Base-by-base conservation (phyloP, 352 stramenopile species). In the Globisporangium parvum region DNA sequence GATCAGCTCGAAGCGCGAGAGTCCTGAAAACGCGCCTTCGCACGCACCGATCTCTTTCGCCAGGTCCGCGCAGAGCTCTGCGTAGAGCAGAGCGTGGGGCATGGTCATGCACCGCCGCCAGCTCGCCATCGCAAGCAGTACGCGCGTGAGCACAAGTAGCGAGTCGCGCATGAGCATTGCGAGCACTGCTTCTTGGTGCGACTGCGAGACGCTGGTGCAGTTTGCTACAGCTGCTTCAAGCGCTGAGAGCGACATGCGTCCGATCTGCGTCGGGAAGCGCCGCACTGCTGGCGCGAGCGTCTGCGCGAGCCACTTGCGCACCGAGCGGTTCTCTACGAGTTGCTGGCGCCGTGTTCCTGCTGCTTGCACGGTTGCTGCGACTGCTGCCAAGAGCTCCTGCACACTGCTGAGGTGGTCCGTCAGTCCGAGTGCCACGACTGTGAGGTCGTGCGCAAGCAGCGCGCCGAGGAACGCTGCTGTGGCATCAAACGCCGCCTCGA, bases 71-170 rank as follows among this genome's bases (percentile, higher is more conserved):
- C 73, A 63, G 60, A 77, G 59, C 56, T 86, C 69, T 20, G 73
- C 44, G 45, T 76, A 85, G 10, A 53, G 53, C 26, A 80, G 58
- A 18, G 57, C 59, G 39, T 78, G 62, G 0, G 63, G 54, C 63
- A 81, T 71, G 1, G 63, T 63, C 15, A 65, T 88, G 62, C 77
- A 88, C 1, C 64, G 66, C 4, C 70, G 62, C 56, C 72, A 73
- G 52, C 55, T 68, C 15, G 71, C 67, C 3, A 60, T 72, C 2
- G 67, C 69, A 20, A 81, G 75, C 11, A 83, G 57, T 17, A 88
- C 52, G 10, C 75, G 73, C 14, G 69, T 54, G 3, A 86, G 49
- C 51, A 78, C 64, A 18, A 85, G 17, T 9, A 86, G 40, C 2
- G 70, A 55, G 35, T 88, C 77, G 8, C 52, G 59, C 9, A 75